Base-by-base conservation (phyloP, 169 alveolate genomes). In the Cyclospora cayetanensis region DNA sequence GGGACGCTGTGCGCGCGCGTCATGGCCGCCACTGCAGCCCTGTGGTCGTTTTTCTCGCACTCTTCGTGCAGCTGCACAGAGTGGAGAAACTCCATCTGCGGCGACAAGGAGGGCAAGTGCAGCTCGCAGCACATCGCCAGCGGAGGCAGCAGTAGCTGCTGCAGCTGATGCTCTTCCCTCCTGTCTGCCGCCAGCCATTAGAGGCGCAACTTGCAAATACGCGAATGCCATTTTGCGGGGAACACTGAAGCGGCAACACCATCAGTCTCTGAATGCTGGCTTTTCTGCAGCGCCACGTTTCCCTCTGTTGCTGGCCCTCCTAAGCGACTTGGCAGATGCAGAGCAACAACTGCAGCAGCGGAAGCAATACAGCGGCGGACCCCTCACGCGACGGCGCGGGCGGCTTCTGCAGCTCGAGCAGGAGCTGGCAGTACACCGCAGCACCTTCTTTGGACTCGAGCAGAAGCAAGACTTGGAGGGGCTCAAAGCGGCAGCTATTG, bases 351-450 rank as follows among this genome's bases (percentile, higher is more conserved):
- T 60, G 72, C 84, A 74, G 84, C 84, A 74, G 63, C 53, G 37
- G 41, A 35, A 39, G 65, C 84, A 74, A 27, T 27, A 25, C 37
- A 0, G 35, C 53, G 37, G 80, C 50, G 37, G 2, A 0, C 31
- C 31, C 50, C 7, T 37, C 27, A 74, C 84, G 63, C 4, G 65
- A 39, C 60, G 84, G 53, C 65, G 41, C 22, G 35, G 11, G 34
- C 60, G 63, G 34, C 35, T 74, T 53, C 84, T 74, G 84, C 63
- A 39, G 84, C 84, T 74, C 41, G 52, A 74, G 84, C 84, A 74
- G 84, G 63, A 74, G 84, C 63, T 74, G 65, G 65, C 37, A 35
- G 25, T 74, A 39, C 84, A 74, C 84, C 84, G 41, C 84, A 74
- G 63, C 63, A 37, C 18, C 52, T 74, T 74, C 63, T 74, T 74